These are phyloP conservation scores for Halenospora varia DNA, from an alignment of 495 filamentous ascomycete genomes.

Conservation along the genomic window DNA sequence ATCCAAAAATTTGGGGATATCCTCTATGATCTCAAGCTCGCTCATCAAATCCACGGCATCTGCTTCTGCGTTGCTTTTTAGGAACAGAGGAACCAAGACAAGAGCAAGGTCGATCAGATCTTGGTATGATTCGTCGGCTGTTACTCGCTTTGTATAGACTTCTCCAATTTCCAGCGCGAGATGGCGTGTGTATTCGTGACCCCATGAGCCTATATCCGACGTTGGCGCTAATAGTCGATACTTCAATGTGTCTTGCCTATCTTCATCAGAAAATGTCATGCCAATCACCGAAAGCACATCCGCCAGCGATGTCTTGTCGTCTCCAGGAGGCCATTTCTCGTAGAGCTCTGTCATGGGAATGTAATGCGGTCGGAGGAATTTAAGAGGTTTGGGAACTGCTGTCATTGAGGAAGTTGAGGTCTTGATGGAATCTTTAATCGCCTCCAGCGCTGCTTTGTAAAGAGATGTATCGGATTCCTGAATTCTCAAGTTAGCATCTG, in stretches of 20 bases:
- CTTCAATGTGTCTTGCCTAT: constrained; percentile 91
- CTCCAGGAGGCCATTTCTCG: constrained; percentile 78
- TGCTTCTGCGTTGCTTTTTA: constrained; percentile 96
- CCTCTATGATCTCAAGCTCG: constrained; percentile 93
- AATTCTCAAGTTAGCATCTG: constrained; percentile 12
- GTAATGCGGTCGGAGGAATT: constrained; percentile 96
- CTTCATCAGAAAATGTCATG: constrained; percentile 98
- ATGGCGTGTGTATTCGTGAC: constrained; percentile 97
- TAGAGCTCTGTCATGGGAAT: constrained; percentile 79
- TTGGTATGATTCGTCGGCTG: constrained; percentile 52
- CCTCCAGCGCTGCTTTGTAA: constrained; percentile 87
- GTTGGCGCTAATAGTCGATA: constrained; percentile 88
- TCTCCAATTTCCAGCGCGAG: constrained; percentile 93
- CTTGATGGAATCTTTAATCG: constrained; percentile 96
- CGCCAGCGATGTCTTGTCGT: constrained; percentile 84
- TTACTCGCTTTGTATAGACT: constrained; percentile 74
- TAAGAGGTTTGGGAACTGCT: constrained; percentile 94
- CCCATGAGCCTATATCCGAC: constrained; percentile 93
- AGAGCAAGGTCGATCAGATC: constrained; percentile 81
- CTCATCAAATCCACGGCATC: constrained; percentile 96
- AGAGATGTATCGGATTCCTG: constrained; percentile 84
- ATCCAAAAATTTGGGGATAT: constrained; percentile 85
- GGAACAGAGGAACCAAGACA: constrained; percentile 86
- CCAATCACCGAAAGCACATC: constrained; percentile 96
- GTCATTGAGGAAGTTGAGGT: constrained; percentile 99